Percentiles rank a stretch among this genome's conserved stretches.
phyloP scores from a whole-genome alignment of 345 rosid genomes.

The Erodium maritimum region DNA sequence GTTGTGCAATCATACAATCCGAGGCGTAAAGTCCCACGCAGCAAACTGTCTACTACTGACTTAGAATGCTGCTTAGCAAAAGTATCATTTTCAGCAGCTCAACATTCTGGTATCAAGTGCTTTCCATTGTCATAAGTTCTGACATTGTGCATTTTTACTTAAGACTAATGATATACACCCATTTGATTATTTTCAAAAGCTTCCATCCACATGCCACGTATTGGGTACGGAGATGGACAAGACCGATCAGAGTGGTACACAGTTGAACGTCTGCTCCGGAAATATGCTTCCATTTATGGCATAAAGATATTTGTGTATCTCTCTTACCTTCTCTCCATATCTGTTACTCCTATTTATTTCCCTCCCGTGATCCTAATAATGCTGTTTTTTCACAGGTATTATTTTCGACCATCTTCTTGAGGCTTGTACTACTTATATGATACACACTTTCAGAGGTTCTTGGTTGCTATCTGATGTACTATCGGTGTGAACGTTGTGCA shows the following conservation, averaged over 20 bases:
- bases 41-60: conserved; percentile 54
- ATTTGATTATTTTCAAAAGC: conserved; percentile 19
- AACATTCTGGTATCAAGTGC: conserved; percentile 67
- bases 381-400: conserved; percentile 34
- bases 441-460: too few species aligned
- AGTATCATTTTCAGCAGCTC: conserved; percentile 54
- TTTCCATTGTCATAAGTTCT: too few species aligned
- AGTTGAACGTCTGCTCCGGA: conserved; percentile 73
- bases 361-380: too few species aligned
- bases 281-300: conserved; percentile 59
- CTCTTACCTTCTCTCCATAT: neutral
- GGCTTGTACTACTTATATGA: neutral
- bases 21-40: conserved; percentile 59
- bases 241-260: conserved; percentile 77
- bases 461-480: too few species aligned
- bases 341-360: conserved; percentile 1
- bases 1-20: conserved; percentile 68
- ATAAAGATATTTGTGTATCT: conserved; percentile 58
- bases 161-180: too few species aligned
- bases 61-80: conserved; percentile 67
- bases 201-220: conserved; percentile 86
- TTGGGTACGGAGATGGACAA: conserved; percentile 64
- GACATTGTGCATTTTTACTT: too few species aligned
- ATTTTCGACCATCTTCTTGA: conserved; percentile 42
- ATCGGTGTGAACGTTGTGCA: too few species aligned